phyloP scores from a whole-genome alignment of 1,284 basidiomycete genomes.

The Clitocybe nebularis region DNA sequence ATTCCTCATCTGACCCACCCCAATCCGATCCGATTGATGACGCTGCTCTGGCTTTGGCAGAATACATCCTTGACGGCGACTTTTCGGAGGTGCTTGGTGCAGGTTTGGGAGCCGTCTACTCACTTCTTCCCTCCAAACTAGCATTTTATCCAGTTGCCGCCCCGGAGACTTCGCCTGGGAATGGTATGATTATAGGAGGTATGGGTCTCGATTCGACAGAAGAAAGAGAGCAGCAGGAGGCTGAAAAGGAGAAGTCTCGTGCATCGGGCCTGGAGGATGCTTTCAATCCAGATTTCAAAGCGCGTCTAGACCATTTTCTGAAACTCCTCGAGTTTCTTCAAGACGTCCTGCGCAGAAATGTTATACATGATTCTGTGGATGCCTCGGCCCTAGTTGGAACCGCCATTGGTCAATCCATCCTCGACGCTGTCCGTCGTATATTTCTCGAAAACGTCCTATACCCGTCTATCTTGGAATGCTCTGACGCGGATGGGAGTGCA shows the following conservation, averaged over 20 bases:
- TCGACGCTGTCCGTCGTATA: slow-evolving; percentile 80
- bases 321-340: slow-evolving; percentile 91
- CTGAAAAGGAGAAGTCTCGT: slow-evolving; percentile 50
- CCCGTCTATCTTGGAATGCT: slow-evolving; percentile 92
- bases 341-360: slow-evolving; percentile 75
- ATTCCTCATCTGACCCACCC: slow-evolving; percentile 26
- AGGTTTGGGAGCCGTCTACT: slow-evolving; percentile 91
- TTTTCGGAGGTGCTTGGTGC: slow-evolving; percentile 96
- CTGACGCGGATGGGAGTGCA: slow-evolving; percentile 87
- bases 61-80: slow-evolving; percentile 93
- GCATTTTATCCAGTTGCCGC: slow-evolving; percentile 52
- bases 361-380: slow-evolving; percentile 45
- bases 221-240: slow-evolving; percentile 49
- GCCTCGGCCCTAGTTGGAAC: slow-evolving; percentile 63
- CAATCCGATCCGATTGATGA: slow-evolving; percentile 82
- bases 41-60: slow-evolving; percentile 80
- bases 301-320: slow-evolving; percentile 82
- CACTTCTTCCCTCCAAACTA: slow-evolving; percentile 85
- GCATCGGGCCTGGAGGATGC: slow-evolving; percentile 74
- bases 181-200: slow-evolving; percentile 66
- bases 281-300: slow-evolving; percentile 71
- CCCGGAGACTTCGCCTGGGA: slow-evolving; percentile 34
- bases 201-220: slow-evolving; percentile 46
- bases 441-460: slow-evolving; percentile 94
- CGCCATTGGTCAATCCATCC: slow-evolving; percentile 76